Evolutionary conservation across 495 filamentous ascomycete species (phyloP), one percentile per base, ranked within the genome.

Genomic region (Arthonia radiata): DNA sequence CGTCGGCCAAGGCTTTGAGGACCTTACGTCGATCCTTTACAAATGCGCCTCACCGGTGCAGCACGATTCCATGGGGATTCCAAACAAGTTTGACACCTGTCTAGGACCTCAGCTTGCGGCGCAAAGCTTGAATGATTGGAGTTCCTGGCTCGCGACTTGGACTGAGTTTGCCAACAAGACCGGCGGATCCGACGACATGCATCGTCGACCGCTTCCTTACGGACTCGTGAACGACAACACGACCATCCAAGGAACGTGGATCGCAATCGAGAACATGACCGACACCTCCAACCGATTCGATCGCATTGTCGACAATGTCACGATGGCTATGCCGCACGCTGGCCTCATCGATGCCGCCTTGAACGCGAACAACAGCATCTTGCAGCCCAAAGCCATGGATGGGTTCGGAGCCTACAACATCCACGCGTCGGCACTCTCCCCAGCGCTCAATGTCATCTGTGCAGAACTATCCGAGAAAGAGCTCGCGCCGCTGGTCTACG

Each of bases 261-360:
- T 76, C 26, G 45, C 55, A 29, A 35, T 43, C 5, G 39, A 43
- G 14, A 42, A 70, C 30, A 52, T 64, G 17, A 49, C 45, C 1
- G 40, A 43, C 3, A 41, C 46, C 2, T 72, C 60, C 8, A 27
- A 43, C 2, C 32, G 44, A 16, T 41, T 59, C 34, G 30, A 36
- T 0, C 50, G 71, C 18, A 47, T 70, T 23, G 41, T 79, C 31
- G 67, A 74, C 43, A 80, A 79, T 37, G 59, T 79, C 22, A 75
- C 68, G 0, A 57, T 78, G 35, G 67, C 70, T 2, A 67, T 79
- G 54, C 74, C 74, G 0, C 73, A 80, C 31, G 53, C 62, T 2
- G 68, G 69, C 1, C 48, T 82, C 3, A 59, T 68, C 15, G 43
- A 43, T 13, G 73, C 73, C 2, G 63, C 65, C 0, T 51, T 49